phyloP scores from a whole-genome alignment of 2,329 filamentous ascomycete species.

The Arthrobotrys sphaeroides region DNA sequence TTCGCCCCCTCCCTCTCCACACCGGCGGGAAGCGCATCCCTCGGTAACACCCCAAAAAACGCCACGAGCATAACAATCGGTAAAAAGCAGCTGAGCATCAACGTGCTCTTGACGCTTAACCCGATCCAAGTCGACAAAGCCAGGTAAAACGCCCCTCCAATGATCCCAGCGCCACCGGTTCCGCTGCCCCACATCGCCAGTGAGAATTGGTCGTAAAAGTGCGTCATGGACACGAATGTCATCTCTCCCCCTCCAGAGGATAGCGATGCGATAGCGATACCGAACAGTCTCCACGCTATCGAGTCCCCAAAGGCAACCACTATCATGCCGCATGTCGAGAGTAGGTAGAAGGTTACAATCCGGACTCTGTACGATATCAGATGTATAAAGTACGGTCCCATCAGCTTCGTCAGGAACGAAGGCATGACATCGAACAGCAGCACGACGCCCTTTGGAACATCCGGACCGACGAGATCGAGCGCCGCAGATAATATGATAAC shows the following conservation, averaged over 20 bases:
- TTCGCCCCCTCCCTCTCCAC: conserved; percentile 64
- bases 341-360: conserved; percentile 75
- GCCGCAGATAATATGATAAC: conserved; percentile 95
- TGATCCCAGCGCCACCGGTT: conserved; percentile 85
- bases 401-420: conserved; percentile 85
- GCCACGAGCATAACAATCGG: conserved; percentile 83
- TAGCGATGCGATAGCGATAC: conserved; percentile 84
- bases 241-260: conserved; percentile 88
- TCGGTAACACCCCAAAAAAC: conserved; percentile 84
- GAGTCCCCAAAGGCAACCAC: conserved; percentile 80
- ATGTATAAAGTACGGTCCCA: conserved; percentile 94
- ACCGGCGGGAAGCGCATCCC: conserved; percentile 63
- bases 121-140: conserved; percentile 81
- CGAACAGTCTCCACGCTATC: conserved; percentile 78
- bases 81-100: conserved; percentile 80
- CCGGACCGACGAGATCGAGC: conserved; percentile 88
- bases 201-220: conserved; percentile 88
- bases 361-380: conserved; percentile 80
- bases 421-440: conserved; percentile 92
- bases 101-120: conserved; percentile 76
- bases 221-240: conserved; percentile 88
- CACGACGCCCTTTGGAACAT: conserved; percentile 87
- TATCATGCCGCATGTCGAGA: conserved; percentile 88
- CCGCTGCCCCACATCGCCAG: conserved; percentile 92
- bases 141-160: conserved; percentile 89